Evolutionary conservation across 306 rosid genomes (phyloP).

Genomic region (Castanopsis chinensis): DNA sequence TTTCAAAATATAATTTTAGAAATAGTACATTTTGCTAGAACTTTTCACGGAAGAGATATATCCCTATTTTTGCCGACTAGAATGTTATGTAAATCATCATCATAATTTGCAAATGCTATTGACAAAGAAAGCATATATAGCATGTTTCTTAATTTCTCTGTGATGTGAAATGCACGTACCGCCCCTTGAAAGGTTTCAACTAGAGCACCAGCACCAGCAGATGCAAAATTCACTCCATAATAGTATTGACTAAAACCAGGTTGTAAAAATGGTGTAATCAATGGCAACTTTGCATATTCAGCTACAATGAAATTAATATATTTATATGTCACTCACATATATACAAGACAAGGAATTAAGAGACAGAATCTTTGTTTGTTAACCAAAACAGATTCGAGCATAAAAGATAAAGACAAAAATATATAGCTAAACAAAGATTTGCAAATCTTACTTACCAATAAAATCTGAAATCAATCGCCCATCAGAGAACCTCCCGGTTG

Average conservation of each 20-base stretch:
- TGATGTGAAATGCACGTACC: constrained; percentile 40
- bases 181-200: constrained; percentile 71
- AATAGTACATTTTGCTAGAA: no score
- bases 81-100: background rate
- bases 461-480: constrained; percentile 86
- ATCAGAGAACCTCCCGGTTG: constrained; percentile 90
- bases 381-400: constrained; percentile 31
- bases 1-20: no score
- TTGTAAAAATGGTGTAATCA: constrained; percentile 60
- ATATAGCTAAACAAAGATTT: constrained; percentile 2
- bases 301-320: constrained; percentile 33
- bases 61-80: background rate
- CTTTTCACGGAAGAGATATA: no score
- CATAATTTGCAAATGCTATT: background rate
- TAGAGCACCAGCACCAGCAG: constrained; percentile 90
- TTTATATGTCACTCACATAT: background rate
- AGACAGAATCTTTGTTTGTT: constrained; percentile 31
- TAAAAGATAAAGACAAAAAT: constrained; percentile 19
- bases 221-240: constrained; percentile 84
- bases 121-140: background rate
- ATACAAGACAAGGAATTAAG: constrained; percentile 2
- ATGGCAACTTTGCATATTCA: constrained; percentile 69
- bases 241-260: constrained; percentile 52
- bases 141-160: background rate
- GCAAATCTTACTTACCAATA: constrained; percentile 61